Percentiles rank a stretch among this genome's conserved stretches.
phyloP scores from a whole-genome alignment of 352 stramenopile species.

The Globisporangium acanthophoron region DNA sequence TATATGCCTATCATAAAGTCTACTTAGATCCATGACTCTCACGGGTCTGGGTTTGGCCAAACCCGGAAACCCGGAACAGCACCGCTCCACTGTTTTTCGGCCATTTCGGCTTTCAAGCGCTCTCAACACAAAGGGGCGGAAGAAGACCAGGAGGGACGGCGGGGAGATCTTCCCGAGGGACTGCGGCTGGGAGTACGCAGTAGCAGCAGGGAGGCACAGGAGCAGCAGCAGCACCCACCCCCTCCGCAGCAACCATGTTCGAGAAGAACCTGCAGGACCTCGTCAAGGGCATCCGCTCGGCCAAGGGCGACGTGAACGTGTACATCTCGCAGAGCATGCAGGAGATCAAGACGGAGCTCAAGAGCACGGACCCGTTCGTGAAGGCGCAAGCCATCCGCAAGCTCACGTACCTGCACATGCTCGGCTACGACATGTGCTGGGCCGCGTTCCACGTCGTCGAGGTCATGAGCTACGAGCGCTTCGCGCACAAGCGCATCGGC shows the following conservation, averaged over 20 bases:
- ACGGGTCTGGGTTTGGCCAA: no score
- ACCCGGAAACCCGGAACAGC: no score
- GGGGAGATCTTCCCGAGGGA: not conserved
- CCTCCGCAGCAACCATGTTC: constrained; percentile 81
- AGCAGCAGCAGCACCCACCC: no score
- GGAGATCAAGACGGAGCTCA: constrained; percentile 98
- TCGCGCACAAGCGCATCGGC: constrained; percentile 96
- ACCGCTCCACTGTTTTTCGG: no score
- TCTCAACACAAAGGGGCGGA: no score
- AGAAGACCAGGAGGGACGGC: no score
- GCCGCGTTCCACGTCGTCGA: constrained; percentile 97
- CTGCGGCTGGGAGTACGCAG: no score
- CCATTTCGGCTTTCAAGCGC: no score
- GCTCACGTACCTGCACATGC: constrained; percentile 96
- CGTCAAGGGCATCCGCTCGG: constrained; percentile 97
- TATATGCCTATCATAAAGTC: no score
- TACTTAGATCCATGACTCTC: no score
- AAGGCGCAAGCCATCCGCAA: constrained; percentile 98
- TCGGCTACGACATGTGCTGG: constrained; percentile 98
- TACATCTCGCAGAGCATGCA: constrained; percentile 97
- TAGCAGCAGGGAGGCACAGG: no score
- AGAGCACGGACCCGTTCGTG: constrained; percentile 93
- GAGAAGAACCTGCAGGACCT: constrained; percentile 98
- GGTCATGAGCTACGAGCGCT: constrained; percentile 95
- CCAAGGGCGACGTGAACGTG: constrained; percentile 93